Evolutionary conservation across 768 basidiomycete species (phyloP), one percentile per base, ranked within the genome.

Genomic region (Serendipita sp.): DNA sequence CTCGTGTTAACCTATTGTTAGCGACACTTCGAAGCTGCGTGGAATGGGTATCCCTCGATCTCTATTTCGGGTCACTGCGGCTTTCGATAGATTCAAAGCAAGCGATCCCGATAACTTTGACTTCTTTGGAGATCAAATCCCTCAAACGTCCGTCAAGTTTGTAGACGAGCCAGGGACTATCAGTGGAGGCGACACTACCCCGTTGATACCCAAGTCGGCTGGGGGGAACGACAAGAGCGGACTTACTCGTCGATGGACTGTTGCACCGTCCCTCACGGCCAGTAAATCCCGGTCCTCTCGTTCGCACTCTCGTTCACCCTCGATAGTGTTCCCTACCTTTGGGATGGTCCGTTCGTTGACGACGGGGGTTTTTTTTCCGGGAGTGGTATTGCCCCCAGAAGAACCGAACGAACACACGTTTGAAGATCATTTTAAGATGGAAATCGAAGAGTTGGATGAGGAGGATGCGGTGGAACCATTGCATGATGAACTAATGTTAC

Each of bases 391-490:
- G 7, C 24, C 24, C 16, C 24, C 35, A 35, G 56, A 60, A 24
- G 56, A 60, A n/a, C 56, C 56, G 10, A 60, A 60, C 35, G 56
- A 60, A 4, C 56, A 60, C 35, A 60, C 56, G 56, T 60, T 60
- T 60, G 56, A 60, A n/a, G 56, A 60, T 28, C 56, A 60, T 60
- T 60, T 24, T 35, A 4, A n/a, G 35, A 60, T 60, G 56, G 32
- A 10, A 18, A 28, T 24, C n/a, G 56, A 30, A 32, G 56, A 60
- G 24, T 35, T 60, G 56, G 56, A 60, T 28, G 56, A 60, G 28
- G 56, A 60, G 35, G 56, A 60, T 60, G 56, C 56, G 56, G 16
- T 60, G 56, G 56, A 60, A 35, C 56, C 56, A n/a, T 35, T 60
- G 35, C 56, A 60, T 35, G 56, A 60, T n/a, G 56, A 60, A 28